Evolutionary conservation across 371 early-diverging fungal species (phyloP), one percentile per base, ranked within the genome.

Genomic region (Funneliformis caledonium): DNA sequence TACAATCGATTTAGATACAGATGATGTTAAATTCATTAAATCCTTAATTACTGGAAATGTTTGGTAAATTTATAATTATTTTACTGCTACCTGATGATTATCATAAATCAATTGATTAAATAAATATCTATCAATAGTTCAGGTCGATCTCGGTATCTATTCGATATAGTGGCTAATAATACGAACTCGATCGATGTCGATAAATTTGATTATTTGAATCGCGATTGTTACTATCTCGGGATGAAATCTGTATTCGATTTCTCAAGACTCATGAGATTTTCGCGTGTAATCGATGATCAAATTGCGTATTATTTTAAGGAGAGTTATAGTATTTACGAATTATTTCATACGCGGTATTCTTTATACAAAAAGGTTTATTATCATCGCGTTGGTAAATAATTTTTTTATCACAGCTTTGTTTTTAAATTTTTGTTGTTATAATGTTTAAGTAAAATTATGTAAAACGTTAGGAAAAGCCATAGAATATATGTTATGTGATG

Each of bases 81-180:
- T 37, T 50, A 37, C 64, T 26, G 14, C 26, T 42, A 8, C 8
- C n/a, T 19, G 11, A 72, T 19, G 11, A 72, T 47, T 26, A 45
- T 22, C 68, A 6, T 16, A 60, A 31, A 33, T 8, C 9, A 4
- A 31, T 47, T 68, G 4, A 16, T 33, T 31, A 4, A 65, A 31
- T 14, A 52, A 26, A 65, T 31, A 31, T 65, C 12, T 33, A 56
- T 33, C 0, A 7, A 65, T 65, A 70, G 70, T 70, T 19, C 16
- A 22, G 9, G 19, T 56, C 56, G 70, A 70, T 70, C 70, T 47
- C 70, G 19, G 22, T 99, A 96, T 82, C 82, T 98, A 70, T 98
- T 96, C 88, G 97, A 99, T 80, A 96, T 99, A 81, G 98, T 99
- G 0, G 94, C 97, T 56, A 99, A 99, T 88, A 94, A 97, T 84